Percentiles rank a stretch among this genome's conserved stretches.
Evolutionary conservation across 1,284 basidiomycete species (phyloP).

Genomic region (Malassezia brasiliensis): DNA sequence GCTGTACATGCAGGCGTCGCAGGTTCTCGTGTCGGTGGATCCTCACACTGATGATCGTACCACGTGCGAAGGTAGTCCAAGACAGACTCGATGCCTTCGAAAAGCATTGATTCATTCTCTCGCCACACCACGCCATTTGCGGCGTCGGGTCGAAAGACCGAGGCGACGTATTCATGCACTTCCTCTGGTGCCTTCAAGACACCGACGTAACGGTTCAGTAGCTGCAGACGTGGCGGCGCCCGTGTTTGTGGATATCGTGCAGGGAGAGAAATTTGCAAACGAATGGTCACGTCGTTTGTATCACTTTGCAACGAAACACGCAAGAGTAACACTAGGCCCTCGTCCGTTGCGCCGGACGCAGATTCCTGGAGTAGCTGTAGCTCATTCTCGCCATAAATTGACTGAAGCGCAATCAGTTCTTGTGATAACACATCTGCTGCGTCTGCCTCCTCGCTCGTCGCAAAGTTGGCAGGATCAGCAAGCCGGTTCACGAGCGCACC

Average conservation of each 20-base stretch:
- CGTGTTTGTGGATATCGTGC: constrained; percentile 4
- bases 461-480: background rate
- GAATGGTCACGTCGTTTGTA: background rate
- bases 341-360: background rate
- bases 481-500: constrained; percentile 8
- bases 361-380: constrained; percentile 20
- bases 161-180: background rate
- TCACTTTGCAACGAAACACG: background rate
- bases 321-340: background rate
- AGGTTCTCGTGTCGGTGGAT: background rate
- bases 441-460: background rate
- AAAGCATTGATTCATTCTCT: constrained; percentile 30
- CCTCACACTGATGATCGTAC: constrained; percentile 20
- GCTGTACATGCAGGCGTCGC: too few species aligned
- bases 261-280: background rate
- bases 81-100: constrained; percentile 47
- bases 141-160: background rate
- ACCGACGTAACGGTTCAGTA: constrained; percentile 3
- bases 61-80: constrained; percentile 34
- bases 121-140: constrained; percentile 14
- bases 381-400: constrained; percentile 37
- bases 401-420: constrained; percentile 26
- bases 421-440: constrained; percentile 3
- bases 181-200: constrained; percentile 5
- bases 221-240: background rate